Conservation (phyloP, 345 rosid genomes). For the Hevea brasiliensis region DNA sequence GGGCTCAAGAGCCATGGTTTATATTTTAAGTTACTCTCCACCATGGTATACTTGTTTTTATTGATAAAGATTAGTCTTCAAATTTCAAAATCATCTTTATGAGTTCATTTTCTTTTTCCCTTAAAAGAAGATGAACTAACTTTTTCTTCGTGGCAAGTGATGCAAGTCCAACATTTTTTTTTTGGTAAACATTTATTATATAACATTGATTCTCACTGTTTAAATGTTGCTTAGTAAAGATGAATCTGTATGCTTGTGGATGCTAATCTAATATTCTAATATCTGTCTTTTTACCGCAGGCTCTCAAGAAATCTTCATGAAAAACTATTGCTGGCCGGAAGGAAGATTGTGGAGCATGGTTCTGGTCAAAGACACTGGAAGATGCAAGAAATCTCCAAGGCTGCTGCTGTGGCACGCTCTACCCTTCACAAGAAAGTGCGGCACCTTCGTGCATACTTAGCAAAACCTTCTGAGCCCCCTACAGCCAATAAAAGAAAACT, state of each 20-base stretch:
- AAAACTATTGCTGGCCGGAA: constrained; percentile 45
- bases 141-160: not conserved
- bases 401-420: constrained; percentile 60
- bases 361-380: constrained; percentile 44
- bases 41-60: too few relatives aligned
- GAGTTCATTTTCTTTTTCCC: not conserved
- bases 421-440: constrained; percentile 57
- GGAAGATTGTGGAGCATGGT: constrained; percentile 56
- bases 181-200: not conserved
- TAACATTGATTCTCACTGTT: not conserved
- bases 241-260: not conserved
- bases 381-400: constrained; percentile 55
- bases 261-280: constrained; percentile 12
- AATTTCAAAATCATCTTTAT: not conserved
- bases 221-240: not conserved
- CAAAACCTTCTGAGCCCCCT: constrained; percentile 35
- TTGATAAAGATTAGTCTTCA: not conserved
- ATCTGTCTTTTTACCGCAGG: constrained; percentile 39
- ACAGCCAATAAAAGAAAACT: constrained; percentile 31
- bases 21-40: too few relatives aligned
- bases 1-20: too few relatives aligned
- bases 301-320: constrained; percentile 60
- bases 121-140: not conserved
- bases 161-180: not conserved
- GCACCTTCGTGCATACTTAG: constrained; percentile 52